Evolutionary conservation across 1,284 basidiomycete genomes (phyloP), one percentile per base, ranked within the genome.

Genomic region (Farysia itapuensis): DNA sequence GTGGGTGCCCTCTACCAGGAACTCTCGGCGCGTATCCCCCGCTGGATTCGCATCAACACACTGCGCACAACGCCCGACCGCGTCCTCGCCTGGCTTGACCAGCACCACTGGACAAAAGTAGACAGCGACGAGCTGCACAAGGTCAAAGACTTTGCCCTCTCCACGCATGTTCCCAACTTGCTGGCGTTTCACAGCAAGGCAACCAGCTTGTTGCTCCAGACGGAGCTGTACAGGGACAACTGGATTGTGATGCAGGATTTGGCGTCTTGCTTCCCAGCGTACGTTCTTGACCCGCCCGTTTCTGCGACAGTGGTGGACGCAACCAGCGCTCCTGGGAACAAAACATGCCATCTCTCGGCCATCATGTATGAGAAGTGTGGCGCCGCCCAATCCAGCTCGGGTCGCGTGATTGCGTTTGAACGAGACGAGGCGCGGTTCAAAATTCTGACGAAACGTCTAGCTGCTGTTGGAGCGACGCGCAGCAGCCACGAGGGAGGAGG

Each of bases 261-360:
- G 76, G 94, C 95, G 12, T 92, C 89, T 35, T 99, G 95, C 78
- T 92, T 98, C 75, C 92, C 95, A 8, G 91, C 94, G 0, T 81
- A 85, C 43, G 83, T 97, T 4, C 44, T 75, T n/a, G 46, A 64
- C 31, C 51, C 60, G 1, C 43, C 36, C 6, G 23, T 18, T 3
- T 44, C 28, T 4, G 40, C 28, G 2, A 19, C 23, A 15, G 89
- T 92, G 25, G 86, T 98, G 36, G 95, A 98, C 77, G 93, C 90
- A 4, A 98, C 93, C 21, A 87, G 93, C 32, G 94, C 95, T 0
- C 95, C 94, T 0, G 95, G 95, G 0, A 99, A 99, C 79, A 99
- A 99, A 80, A 98, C 95, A 0, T 89, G 89, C 5, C 90, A 95
- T 77, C 79, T 98, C 12, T 88, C 88, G 53, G 89, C 92, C 9